Base-by-base conservation (phyloP, 768 basidiomycete genomes). In the Roridomyces roridus region DNA sequence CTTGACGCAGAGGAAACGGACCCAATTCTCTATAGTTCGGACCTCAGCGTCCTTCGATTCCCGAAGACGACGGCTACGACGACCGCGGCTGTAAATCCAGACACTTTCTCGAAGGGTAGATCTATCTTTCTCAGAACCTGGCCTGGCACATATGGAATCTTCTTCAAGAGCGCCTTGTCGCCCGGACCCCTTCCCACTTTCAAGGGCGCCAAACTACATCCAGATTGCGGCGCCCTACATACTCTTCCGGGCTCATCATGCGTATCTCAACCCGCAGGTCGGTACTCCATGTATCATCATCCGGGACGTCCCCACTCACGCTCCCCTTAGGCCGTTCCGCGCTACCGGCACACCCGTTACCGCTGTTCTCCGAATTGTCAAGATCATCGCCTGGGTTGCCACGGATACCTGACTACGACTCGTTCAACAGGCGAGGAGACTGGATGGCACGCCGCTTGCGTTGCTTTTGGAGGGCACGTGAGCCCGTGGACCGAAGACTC, bases 281-380 rank as follows among this genome's bases (percentile, higher is more conserved):
- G n/a, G n/a, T n/a, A n/a, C n/a, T n/a, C n/a, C n/a, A n/a, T n/a
- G n/a, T n/a, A n/a, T n/a, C n/a, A n/a, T n/a, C n/a, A n/a, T n/a
- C n/a, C n/a, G n/a, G n/a, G n/a, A n/a, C n/a, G n/a, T n/a, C n/a
- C n/a, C n/a, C n/a, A n/a, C 46, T 5, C 24, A 35, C 35, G 17
- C 18, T 29, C 18, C 9, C 5, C 26, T 6, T 42, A 62, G 60
- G 60, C 5, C 60, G 56, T n/a, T 62, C 58, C 24, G 60, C 57
- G 36, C 25, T 58, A 15, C 50, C 52, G 21, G 25, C 29, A 20
- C 51, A 47, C 10, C 60, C 55, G 11, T 34, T 1, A 14, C 41
- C 17, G 58, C 14, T 9, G 44, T 58, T 0, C 47, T 62, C 9
- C 60, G 60, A 17, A 17, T 57, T 7, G 29, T 62, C 37, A 58